phyloP scores from a whole-genome alignment of 2,329 filamentous ascomycete species.

The Ophiostoma triangulosporum region DNA sequence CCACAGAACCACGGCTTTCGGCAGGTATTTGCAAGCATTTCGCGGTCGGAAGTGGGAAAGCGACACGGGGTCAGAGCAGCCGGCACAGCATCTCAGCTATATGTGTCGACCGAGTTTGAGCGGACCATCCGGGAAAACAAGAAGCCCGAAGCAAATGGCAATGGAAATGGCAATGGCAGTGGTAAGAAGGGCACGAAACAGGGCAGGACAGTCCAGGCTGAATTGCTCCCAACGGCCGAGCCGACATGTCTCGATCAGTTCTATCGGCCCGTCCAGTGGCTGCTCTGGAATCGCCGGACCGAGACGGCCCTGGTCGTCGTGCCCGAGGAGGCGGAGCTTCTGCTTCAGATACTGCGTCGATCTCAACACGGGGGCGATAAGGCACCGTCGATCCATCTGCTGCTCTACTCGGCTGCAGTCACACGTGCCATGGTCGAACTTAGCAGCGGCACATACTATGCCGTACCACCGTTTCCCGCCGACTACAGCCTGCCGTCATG shows the following conservation, averaged over 20 bases:
- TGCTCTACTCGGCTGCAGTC: constrained; percentile 43
- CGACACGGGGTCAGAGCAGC: constrained; percentile 5
- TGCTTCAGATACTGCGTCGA: constrained; percentile 24
- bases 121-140: constrained; percentile 25
- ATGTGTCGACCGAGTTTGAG: constrained; percentile 32
- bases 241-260: not conserved
- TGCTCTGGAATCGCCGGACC: constrained; percentile 37
- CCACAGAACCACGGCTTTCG: not conserved
- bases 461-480: constrained; percentile 32
- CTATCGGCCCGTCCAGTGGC: constrained; percentile 29
- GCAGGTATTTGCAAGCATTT: constrained; percentile 1
- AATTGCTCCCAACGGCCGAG: constrained; percentile 31
- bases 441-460: constrained; percentile 38
- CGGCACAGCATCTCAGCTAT: constrained; percentile 16
- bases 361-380: not conserved
- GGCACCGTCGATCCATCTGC: constrained; percentile 20
- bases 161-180: not conserved
- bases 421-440: constrained; percentile 48
- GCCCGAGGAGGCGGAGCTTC: constrained; percentile 46
- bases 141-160: not conserved
- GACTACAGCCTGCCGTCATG: constrained; percentile 32
- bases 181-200: not conserved
- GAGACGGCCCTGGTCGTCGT: constrained; percentile 42
- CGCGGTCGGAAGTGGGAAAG: not conserved
- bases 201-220: constrained; percentile 17